Base-by-base conservation (phyloP, 1,139 yeast genomes). In the Geotrichum reessii region DNA sequence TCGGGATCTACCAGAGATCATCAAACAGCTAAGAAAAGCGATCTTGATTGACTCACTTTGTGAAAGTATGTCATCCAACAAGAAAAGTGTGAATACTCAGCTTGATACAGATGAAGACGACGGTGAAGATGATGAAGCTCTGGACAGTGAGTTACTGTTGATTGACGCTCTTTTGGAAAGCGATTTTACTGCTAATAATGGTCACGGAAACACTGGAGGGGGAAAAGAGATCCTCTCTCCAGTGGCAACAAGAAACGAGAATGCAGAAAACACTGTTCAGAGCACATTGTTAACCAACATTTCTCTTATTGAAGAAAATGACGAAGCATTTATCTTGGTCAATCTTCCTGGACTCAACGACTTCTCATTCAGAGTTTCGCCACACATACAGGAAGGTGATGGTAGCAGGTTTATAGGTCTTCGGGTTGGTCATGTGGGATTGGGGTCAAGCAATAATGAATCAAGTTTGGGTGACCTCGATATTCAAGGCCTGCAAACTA, bases 1-100 rank as follows among this genome's bases (percentile, higher is more conserved):
- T 2, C 57, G 61, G 27, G 64, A 67, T 11, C 53, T 69, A 8
- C 65, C 67, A 3, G 56, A 52, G 11, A 64, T 67, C 9, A 57
- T 69, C 14, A 55, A 53, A 19, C 50, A 48, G 6, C 63, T 63
- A 61, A 64, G 65, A 17, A 58, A 63, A 33, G 55, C 58, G 7
- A 31, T 60, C 5, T 44, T 55, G 50, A 42, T 58, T 21, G 58
- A 56, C 19, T 51, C 61, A 1, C 40, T 58, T 9, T 51, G 57
- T 37, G 52, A 53, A 14, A 58, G 61, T 42, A 28, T 59, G 51
- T 48, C 27, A 19, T 21, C 28, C 8, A 14, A 47, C 12, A 47
- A 40, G 40, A 14, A 25, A 2, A 46, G n/a, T 12, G 44, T 19
- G 19, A 19, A 37, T 17, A 5, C 19, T 37, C 44, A 37, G n/a